phyloP scores from a whole-genome alignment of 2,329 filamentous ascomycete genomes.

The Talaromyces atroroseus region DNA sequence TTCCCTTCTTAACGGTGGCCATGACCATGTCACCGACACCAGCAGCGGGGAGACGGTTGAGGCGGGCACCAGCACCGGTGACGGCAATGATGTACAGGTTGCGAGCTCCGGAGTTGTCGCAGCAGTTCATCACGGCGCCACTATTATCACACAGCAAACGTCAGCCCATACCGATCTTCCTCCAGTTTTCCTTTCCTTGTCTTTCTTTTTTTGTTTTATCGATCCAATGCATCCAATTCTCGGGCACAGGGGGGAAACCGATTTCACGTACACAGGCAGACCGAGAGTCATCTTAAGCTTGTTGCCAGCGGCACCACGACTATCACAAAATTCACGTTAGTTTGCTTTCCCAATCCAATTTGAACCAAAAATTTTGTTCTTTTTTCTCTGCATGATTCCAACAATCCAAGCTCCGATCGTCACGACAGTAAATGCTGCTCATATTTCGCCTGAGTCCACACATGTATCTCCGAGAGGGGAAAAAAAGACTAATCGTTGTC shows the following conservation, averaged over 20 bases:
- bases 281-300: conserved; percentile 99
- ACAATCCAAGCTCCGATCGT: neutral
- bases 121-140: conserved; percentile 99
- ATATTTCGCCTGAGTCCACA: neutral
- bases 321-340: conserved; percentile 25
- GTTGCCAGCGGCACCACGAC: conserved; percentile 88
- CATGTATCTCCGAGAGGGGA: neutral
- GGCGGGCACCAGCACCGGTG: conserved; percentile 94
- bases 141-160: conserved; percentile 42
- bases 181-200: conserved; percentile 5
- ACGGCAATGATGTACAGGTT: conserved; percentile 99
- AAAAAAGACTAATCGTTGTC: neutral
- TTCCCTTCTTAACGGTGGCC: conserved; percentile 99
- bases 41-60: conserved; percentile 94
- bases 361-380: neutral
- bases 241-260: neutral
- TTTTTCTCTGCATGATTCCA: neutral
- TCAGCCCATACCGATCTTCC: neutral
- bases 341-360: neutral
- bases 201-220: neutral
- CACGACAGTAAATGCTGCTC: conserved; percentile 13
- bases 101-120: conserved; percentile 96
- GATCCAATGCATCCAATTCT: neutral
- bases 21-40: conserved; percentile 99
- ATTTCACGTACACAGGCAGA: conserved; percentile 89